These are phyloP conservation scores for Pseudocercospora macadamiae DNA, from an alignment of 2,329 filamentous ascomycete species.

Conservation along the genomic window DNA sequence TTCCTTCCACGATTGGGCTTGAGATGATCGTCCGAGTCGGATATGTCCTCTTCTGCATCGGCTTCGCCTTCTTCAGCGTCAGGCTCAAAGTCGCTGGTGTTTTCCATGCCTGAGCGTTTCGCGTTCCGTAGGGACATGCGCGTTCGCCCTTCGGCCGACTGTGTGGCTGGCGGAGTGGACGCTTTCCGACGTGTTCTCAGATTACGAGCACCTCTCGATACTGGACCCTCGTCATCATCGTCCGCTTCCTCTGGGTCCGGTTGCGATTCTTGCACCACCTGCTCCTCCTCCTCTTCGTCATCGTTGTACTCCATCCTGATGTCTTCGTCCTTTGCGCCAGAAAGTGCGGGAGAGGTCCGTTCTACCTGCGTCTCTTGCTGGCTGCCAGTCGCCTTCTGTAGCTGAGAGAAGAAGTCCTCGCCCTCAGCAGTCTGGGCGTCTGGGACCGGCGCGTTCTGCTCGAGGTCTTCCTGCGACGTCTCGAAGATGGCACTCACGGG, in stretches of 20 bases:
- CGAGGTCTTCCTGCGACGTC: slow-evolving; percentile 56
- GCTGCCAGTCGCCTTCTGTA: slow-evolving; percentile 27
- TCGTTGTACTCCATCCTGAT: slow-evolving; percentile 34
- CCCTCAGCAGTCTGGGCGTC: slow-evolving; percentile 34
- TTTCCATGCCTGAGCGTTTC: slow-evolving; percentile 51
- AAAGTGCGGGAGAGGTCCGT: slow-evolving; percentile 36
- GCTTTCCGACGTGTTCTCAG: slow-evolving; percentile 34
- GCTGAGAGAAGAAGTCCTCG: slow-evolving; percentile 37
- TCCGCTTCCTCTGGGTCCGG: slow-evolving; percentile 46
- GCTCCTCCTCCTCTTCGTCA: slow-evolving; percentile 49
- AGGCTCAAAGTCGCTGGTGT: slow-evolving; percentile 67
- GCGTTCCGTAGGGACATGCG: slow-evolving; percentile 44
- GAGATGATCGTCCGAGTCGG: slow-evolving; percentile 51
- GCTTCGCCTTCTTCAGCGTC: slow-evolving; percentile 60
- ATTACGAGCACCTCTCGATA: slow-evolving; percentile 50
- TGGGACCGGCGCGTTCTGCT: slow-evolving; percentile 34
- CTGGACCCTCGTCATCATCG: slow-evolving; percentile 61
- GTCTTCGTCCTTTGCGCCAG: slow-evolving; percentile 17
- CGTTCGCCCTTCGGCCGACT: slow-evolving; percentile 39
- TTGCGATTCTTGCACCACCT: slow-evolving; percentile 48
- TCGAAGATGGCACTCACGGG: slow-evolving; percentile 55
- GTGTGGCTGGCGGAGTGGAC: slow-evolving; percentile 35
- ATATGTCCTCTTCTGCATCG: slow-evolving; percentile 56
- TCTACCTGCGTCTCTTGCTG: slow-evolving; percentile 39
- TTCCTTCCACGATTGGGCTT: slow-evolving; percentile 48